Conservation (phyloP, 768 basidiomycete species). For the Lactarius hatsudake region DNA sequence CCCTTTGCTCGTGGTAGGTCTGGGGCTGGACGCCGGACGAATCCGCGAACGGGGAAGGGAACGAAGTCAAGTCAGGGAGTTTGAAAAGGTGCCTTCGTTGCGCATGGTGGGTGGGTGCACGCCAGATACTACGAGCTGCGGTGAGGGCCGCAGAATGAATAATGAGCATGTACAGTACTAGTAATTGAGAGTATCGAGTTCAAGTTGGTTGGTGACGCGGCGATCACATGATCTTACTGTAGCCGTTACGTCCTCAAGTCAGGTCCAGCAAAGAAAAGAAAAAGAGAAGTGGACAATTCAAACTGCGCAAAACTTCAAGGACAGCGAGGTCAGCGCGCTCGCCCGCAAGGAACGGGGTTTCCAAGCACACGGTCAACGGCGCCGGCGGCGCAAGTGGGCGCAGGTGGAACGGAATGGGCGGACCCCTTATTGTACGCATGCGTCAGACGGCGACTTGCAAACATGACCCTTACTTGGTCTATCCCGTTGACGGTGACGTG, state of each 20-base stretch:
- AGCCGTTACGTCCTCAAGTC: not conserved
- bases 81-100: constrained; percentile 31
- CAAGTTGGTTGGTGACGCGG: not conserved
- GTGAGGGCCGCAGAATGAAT: constrained; percentile 1
- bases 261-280: not conserved
- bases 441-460: not conserved
- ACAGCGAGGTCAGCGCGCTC: constrained; percentile 22
- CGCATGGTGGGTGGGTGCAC: not conserved
- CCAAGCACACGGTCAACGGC: not conserved
- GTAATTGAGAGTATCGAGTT: no score
- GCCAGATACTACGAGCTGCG: constrained; percentile 1
- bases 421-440: not conserved
- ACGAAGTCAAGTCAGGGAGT: constrained; percentile 48
- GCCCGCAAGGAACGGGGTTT: not conserved
- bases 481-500: constrained; percentile 7
- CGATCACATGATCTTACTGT: constrained; percentile 3
- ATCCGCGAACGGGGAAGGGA: constrained; percentile 39
- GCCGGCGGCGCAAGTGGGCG: not conserved
- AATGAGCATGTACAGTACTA: constrained; percentile 14
- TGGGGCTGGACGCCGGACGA: constrained; percentile 45
- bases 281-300: constrained; percentile 1
- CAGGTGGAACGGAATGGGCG: not conserved
- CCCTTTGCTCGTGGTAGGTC: constrained; percentile 77
- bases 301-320: constrained; percentile 22
- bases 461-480: not conserved